Conservation (phyloP, 805 yeast genomes). For the Nakazawaea ambrosiae region DNA sequence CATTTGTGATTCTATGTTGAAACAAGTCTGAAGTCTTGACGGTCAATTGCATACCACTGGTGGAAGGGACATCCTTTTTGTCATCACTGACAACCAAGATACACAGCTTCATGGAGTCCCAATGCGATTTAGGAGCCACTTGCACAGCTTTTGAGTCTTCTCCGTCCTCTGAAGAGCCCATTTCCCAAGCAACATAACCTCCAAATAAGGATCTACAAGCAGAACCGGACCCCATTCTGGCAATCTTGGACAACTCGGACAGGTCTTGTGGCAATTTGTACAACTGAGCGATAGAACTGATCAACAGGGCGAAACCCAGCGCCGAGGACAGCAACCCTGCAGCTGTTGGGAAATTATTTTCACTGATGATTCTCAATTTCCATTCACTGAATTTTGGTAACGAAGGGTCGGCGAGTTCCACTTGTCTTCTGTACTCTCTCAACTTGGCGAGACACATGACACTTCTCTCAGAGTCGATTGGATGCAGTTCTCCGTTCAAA, state of each 20-base stretch:
- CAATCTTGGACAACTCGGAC: slow-evolving; percentile 85
- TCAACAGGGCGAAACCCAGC: slow-evolving; percentile 97
- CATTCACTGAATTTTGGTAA: slow-evolving; percentile 58
- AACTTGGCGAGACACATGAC: slow-evolving; percentile 73
- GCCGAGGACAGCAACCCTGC: slow-evolving; percentile 98
- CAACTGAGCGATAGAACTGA: slow-evolving; percentile 78
- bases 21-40: slow-evolving; percentile 86
- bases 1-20: slow-evolving; percentile 64
- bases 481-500: slow-evolving; percentile 81
- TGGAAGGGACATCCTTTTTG: slow-evolving; percentile 91
- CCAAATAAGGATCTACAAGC: slow-evolving; percentile 97
- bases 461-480: slow-evolving; percentile 55
- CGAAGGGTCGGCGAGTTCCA: slow-evolving; percentile 48
- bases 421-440: slow-evolving; percentile 53
- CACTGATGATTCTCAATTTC: slow-evolving; percentile 77
- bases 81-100: slow-evolving; percentile 88
- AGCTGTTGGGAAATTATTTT: slow-evolving; percentile 98
- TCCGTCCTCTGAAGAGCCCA: slow-evolving; percentile 78
- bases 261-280: slow-evolving; percentile 79
- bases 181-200: slow-evolving; percentile 99
- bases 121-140: slow-evolving; percentile 74
- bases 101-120: slow-evolving; percentile 92
- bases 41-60: slow-evolving; percentile 95
- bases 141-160: slow-evolving; percentile 91
- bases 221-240: slow-evolving; percentile 97